Conservation (phyloP, 2,329 filamentous ascomycete species). For the Stemphylium beticola region DNA sequence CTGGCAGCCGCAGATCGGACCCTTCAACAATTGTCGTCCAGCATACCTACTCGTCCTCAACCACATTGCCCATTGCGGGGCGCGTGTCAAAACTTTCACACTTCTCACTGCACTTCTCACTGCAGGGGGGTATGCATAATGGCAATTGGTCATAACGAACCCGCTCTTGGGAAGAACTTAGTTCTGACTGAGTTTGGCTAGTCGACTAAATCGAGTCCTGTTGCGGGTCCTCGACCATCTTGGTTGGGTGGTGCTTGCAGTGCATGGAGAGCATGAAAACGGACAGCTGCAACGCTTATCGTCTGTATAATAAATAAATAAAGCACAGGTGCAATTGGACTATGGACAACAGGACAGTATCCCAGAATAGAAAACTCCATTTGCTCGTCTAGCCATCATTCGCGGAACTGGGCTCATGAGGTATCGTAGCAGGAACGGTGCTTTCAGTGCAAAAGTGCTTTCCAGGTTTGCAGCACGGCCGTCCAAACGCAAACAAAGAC, state of each 20-base stretch:
- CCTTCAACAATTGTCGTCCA: no score
- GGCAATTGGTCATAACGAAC: background rate
- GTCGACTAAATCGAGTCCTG: background rate
- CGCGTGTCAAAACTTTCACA: background rate
- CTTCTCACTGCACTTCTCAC: background rate
- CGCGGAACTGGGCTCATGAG: conserved; percentile 29
- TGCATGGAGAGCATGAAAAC: no score
- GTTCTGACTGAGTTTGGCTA: background rate
- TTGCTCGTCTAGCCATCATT: conserved; percentile 40
- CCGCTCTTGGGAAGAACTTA: background rate
- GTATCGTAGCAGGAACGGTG: conserved; percentile 32
- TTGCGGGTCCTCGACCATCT: background rate
- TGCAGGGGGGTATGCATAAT: background rate
- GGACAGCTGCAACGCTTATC: no score
- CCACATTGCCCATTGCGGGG: background rate
- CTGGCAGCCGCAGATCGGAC: no score
- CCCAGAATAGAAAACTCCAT: conserved; percentile 40
- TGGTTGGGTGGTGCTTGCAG: no score
- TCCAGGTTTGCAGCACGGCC: conserved; percentile 32
- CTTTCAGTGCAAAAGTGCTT: conserved; percentile 19
- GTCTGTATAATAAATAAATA: background rate
- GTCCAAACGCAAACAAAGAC: conserved; percentile 46
- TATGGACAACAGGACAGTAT: conserved; percentile 29
- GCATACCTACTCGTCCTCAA: background rate
- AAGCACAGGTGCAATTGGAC: conserved; percentile 18